Evolutionary conservation across 2,329 filamentous ascomycete species (phyloP).

Genomic region (Aspergillus novoparasiticus): DNA sequence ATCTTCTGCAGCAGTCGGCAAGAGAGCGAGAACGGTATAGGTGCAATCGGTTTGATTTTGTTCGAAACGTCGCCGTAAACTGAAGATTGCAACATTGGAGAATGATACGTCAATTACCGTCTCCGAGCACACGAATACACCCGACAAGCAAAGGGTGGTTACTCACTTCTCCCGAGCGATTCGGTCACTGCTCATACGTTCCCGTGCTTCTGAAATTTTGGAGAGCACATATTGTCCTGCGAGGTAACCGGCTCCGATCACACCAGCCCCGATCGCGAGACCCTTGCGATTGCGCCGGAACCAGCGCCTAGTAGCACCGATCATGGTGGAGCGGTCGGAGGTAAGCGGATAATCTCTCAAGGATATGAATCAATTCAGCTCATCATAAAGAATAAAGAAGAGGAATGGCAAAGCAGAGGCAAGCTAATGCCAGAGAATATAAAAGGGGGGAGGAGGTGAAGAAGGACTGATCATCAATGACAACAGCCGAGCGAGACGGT

Average conservation of each 20-base stretch:
- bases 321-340: slow-evolving; percentile 50
- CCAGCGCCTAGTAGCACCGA: slow-evolving; percentile 81
- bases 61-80: slow-evolving; percentile 91
- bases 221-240: slow-evolving; percentile 88
- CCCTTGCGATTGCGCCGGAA: slow-evolving; percentile 87
- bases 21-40: slow-evolving; percentile 92
- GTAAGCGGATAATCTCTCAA: slow-evolving; percentile 9
- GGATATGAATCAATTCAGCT: slow-evolving; percentile 10
- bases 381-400: slow-evolving; percentile 17
- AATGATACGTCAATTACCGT: slow-evolving; percentile 13
- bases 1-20: slow-evolving; percentile 88
- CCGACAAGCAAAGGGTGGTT: not conserved
- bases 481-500: slow-evolving; percentile 13
- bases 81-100: slow-evolving; percentile 40
- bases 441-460: slow-evolving; percentile 6
- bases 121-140: slow-evolving; percentile 17
- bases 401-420: not conserved
- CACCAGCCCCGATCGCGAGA: slow-evolving; percentile 82
- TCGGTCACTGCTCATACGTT: slow-evolving; percentile 94
- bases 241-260: slow-evolving; percentile 87
- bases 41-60: slow-evolving; percentile 99
- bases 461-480: not conserved
- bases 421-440: not conserved
- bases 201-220: slow-evolving; percentile 89
- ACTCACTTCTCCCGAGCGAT: slow-evolving; percentile 94